phyloP scores from a whole-genome alignment of 2,329 filamentous ascomycete species.

The Arthrinium phaeospermum region DNA sequence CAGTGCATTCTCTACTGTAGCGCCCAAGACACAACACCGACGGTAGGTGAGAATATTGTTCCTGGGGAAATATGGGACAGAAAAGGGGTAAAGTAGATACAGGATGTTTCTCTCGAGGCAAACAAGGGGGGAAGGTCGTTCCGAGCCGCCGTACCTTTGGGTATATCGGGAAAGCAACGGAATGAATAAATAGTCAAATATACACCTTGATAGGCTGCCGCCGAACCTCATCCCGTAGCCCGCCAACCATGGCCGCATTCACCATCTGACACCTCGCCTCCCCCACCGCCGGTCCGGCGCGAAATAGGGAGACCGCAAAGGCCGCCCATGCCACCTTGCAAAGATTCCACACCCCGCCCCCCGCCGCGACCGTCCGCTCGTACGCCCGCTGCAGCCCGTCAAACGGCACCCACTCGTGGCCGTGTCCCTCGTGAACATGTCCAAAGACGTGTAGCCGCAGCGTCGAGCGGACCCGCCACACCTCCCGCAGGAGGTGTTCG shows the following conservation, averaged over 20 bases:
- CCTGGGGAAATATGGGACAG: not conserved
- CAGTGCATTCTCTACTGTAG: not conserved
- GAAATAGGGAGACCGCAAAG: not conserved
- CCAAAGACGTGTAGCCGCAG: constrained; percentile 68
- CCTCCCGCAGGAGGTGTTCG: constrained; percentile 56
- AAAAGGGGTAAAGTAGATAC: not conserved
- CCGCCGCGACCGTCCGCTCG: not conserved
- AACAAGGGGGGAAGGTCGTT: no score
- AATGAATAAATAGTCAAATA: not conserved
- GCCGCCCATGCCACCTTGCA: not conserved
- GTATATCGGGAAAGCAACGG: no score
- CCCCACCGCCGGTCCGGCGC: not conserved
- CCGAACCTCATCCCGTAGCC: not conserved
- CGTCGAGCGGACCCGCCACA: constrained; percentile 65
- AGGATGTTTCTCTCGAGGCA: no score
- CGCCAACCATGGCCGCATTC: not conserved
- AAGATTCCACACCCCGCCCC: not conserved
- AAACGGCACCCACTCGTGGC: constrained; percentile 69
- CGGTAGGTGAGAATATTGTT: not conserved
- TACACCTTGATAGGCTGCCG: not conserved
- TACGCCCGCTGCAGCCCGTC: constrained; percentile 43
- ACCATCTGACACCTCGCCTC: not conserved
- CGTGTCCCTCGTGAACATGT: constrained; percentile 77
- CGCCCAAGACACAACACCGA: not conserved
- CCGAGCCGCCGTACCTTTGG: no score